Evolutionary conservation across 805 yeast species (phyloP).

Genomic region (Cyberlindnera euphorbiae): DNA sequence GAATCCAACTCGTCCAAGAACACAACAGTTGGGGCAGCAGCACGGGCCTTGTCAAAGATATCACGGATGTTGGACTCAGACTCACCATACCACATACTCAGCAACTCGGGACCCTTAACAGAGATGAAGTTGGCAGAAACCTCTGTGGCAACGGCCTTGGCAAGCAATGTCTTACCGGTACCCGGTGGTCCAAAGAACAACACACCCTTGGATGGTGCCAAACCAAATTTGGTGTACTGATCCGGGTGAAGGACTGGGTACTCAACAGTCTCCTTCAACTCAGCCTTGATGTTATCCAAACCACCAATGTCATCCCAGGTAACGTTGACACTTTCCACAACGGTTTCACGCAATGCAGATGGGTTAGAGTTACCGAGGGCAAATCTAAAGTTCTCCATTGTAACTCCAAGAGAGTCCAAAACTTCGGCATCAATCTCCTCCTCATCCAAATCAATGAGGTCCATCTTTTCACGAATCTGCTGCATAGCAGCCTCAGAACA

Average conservation of each 20-base stretch:
- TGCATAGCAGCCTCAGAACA: constrained; percentile 99
- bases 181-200: constrained; percentile 99
- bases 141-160: constrained; percentile 99
- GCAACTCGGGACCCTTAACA: constrained; percentile 93
- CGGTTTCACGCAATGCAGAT: constrained; percentile 98
- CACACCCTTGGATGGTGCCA: constrained; percentile 97
- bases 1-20: constrained; percentile 98
- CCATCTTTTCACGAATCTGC: constrained; percentile 99
- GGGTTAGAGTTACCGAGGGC: constrained; percentile 98
- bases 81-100: constrained; percentile 99
- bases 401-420: constrained; percentile 92
- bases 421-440: constrained; percentile 97
- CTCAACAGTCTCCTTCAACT: constrained; percentile 97
- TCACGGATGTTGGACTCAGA: constrained; percentile 96
- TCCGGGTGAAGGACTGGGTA: constrained; percentile 99
- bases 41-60: constrained; percentile 96
- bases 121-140: constrained; percentile 97
- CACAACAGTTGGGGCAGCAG: constrained; percentile 99
- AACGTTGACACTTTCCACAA: constrained; percentile 96
- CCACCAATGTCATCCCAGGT: constrained; percentile 99
- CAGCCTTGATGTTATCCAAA: constrained; percentile 90
- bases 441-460: constrained; percentile 90
- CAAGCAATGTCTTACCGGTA: constrained; percentile 98
- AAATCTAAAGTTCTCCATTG: constrained; percentile 98
- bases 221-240: constrained; percentile 95